phyloP scores from a whole-genome alignment of 495 filamentous ascomycete species.

The Aspergillus mulundensis region DNA sequence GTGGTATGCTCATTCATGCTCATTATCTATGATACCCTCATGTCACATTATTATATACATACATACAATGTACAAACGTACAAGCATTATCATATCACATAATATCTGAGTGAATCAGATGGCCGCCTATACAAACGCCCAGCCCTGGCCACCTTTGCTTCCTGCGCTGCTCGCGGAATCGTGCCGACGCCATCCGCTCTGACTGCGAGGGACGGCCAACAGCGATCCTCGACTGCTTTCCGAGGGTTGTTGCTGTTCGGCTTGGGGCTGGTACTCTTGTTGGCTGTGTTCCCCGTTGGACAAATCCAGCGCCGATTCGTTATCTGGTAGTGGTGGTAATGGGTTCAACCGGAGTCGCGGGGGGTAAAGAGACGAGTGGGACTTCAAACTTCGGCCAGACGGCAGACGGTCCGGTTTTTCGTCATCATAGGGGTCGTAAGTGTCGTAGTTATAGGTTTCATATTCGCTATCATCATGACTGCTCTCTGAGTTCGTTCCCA shows the following conservation, averaged over 20 bases:
- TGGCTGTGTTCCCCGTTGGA: neutral
- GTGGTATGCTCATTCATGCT: conserved; percentile 6
- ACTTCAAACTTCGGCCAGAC: conserved; percentile 4
- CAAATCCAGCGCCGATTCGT: conserved; percentile 13
- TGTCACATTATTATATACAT: conserved; percentile 24
- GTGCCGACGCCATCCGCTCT: conserved; percentile 35
- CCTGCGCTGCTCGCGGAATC: conserved; percentile 19
- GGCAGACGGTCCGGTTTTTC: neutral
- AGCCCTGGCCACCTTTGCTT: conserved; percentile 9
- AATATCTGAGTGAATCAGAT: conserved; percentile 2
- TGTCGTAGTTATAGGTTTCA: conserved; percentile 9
- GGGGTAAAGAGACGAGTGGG: conserved; percentile 12
- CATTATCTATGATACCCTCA: conserved; percentile 21
- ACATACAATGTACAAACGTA: conserved; percentile 10
- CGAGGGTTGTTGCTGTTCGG: neutral
- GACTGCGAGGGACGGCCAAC: conserved; percentile 14
- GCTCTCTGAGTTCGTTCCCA: conserved; percentile 13
- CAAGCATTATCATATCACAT: conserved; percentile 24
- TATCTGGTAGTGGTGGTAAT: conserved; percentile 20
- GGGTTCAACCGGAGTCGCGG: conserved; percentile 17
- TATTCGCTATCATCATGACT: conserved; percentile 18
- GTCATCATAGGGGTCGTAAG: conserved; percentile 23
- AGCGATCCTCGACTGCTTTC: conserved; percentile 14
- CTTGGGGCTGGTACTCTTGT: neutral
- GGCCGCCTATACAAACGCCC: conserved; percentile 20